These are phyloP conservation scores for Somion occarium DNA, from an alignment of 1,284 basidiomycete genomes.

Conservation along the genomic window DNA sequence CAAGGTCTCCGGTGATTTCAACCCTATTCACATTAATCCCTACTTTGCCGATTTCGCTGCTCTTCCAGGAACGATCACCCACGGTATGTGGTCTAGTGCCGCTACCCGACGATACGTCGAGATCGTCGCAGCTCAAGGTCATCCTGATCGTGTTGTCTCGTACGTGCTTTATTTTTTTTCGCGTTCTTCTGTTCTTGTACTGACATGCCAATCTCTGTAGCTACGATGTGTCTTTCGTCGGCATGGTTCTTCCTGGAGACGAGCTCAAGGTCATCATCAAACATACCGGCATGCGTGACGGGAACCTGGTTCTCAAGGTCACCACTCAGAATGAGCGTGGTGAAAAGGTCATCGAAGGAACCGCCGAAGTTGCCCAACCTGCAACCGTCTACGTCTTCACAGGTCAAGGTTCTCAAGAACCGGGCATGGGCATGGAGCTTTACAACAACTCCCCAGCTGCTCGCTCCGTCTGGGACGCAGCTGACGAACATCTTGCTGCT, in stretches of 20 bases:
- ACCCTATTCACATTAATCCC: slow-evolving; percentile 97
- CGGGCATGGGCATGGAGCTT: slow-evolving; percentile 99
- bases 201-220: slow-evolving; percentile 33
- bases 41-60: slow-evolving; percentile 95
- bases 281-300: slow-evolving; percentile 88
- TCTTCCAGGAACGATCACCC: slow-evolving; percentile 95
- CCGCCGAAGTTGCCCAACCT: slow-evolving; percentile 90
- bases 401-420: slow-evolving; percentile 97
- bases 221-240: slow-evolving; percentile 90
- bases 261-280: slow-evolving; percentile 85
- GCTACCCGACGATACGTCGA: slow-evolving; percentile 93
- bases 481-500: slow-evolving; percentile 88
- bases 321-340: slow-evolving; percentile 83
- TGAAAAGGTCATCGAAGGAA: slow-evolving; percentile 90
- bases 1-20: slow-evolving; percentile 95
- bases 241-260: slow-evolving; percentile 96
- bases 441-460: slow-evolving; percentile 92
- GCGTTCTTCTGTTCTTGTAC: slow-evolving; percentile 1
- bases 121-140: slow-evolving; percentile 89
- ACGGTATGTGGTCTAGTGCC: slow-evolving; percentile 96
- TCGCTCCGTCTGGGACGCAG: slow-evolving; percentile 94
- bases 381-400: slow-evolving; percentile 97
- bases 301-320: slow-evolving; percentile 90
- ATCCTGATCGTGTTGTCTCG: slow-evolving; percentile 86
- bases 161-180: slow-evolving; percentile 36